Percentiles rank a stretch among this genome's conserved stretches.
Evolutionary conservation across 129 eudicot genomes (phyloP).

Genomic region (Centaurea solstitialis): DNA sequence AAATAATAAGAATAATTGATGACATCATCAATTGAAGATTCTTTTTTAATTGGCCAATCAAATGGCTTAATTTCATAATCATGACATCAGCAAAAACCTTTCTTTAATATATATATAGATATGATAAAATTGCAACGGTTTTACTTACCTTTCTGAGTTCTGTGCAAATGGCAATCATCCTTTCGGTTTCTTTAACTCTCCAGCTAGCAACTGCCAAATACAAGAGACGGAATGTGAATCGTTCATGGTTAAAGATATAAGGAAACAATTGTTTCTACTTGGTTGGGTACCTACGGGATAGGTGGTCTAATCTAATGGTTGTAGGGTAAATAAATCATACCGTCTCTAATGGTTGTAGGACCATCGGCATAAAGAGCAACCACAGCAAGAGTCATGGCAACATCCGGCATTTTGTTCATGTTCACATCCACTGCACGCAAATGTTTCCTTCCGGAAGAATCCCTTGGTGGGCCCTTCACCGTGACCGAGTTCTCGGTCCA

Average conservation of each 20-base stretch:
- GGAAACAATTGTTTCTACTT: too few relatives aligned
- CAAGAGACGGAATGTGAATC: neutral
- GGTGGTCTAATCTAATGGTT: too few relatives aligned
- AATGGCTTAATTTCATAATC: too few relatives aligned
- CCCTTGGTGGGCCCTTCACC: constrained; percentile 83
- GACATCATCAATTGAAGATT: too few relatives aligned
- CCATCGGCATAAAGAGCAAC: constrained; percentile 97
- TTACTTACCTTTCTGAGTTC: constrained; percentile 93
- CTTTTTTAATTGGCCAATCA: too few relatives aligned
- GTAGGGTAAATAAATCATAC: constrained; percentile 39
- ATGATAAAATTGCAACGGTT: neutral
- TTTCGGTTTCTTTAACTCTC: constrained; percentile 98
- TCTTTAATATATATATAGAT: too few relatives aligned
- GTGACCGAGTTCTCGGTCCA: constrained; percentile 97
- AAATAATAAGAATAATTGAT: too few relatives aligned
- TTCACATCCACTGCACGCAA: constrained; percentile 87
- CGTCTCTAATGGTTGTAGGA: constrained; percentile 94
- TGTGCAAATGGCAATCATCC: constrained; percentile 99
- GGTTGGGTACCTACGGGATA: neutral
- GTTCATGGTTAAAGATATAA: too few relatives aligned
- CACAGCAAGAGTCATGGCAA: constrained; percentile 99
- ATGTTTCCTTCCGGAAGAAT: constrained; percentile 70
- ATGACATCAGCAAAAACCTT: too few relatives aligned
- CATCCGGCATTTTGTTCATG: constrained; percentile 99
- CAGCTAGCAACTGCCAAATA: constrained; percentile 86